Percentiles rank a stretch among this genome's conserved stretches.
These are phyloP conservation scores for Trichoderma asperelloides DNA, from an alignment of 495 filamentous ascomycete genomes.

Conservation along the genomic window DNA sequence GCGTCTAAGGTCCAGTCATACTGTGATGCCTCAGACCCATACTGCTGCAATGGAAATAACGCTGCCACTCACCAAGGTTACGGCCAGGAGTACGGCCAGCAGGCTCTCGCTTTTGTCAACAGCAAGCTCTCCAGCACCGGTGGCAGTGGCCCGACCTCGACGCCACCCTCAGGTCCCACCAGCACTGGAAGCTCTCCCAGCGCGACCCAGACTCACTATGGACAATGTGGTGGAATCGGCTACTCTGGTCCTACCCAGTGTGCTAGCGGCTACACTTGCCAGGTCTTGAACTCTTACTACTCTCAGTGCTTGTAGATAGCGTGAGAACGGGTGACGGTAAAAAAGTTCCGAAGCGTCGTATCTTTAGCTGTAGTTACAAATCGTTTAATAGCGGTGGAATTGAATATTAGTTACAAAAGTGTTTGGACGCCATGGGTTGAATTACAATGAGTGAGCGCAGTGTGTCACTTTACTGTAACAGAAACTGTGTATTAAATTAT, in stretches of 20 bases:
- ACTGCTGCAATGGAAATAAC: constrained; percentile 58
- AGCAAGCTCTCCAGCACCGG: not conserved
- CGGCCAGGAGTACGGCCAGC: constrained; percentile 37
- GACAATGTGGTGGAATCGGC: not conserved
- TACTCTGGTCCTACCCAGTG: not conserved
- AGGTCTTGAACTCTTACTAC: constrained; percentile 5
- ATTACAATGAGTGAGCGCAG: too few relatives aligned
- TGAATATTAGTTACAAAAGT: too few relatives aligned
- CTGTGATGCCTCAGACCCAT: constrained; percentile 55
- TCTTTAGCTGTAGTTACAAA: not conserved
- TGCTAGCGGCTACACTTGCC: not conserved
- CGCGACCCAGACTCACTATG: not conserved
- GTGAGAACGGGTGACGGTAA: not conserved
- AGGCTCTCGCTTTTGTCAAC: constrained; percentile 29
- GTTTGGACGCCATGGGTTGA: too few relatives aligned
- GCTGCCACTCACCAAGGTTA: constrained; percentile 51
- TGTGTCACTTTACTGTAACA: too few relatives aligned
- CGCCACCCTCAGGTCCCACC: not conserved
- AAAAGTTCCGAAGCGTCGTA: not conserved
- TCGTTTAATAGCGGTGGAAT: too few relatives aligned
- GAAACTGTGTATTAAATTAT: too few relatives aligned
- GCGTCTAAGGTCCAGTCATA: constrained; percentile 51
- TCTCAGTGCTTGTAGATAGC: constrained; percentile 2
- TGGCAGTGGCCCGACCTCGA: not conserved
- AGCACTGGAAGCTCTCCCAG: not conserved